Percentiles rank a stretch among this genome's conserved stretches.
These are phyloP conservation scores for Fusarium pseudoanthophilum DNA, from an alignment of 2,329 filamentous ascomycete species.

Conservation along the genomic window DNA sequence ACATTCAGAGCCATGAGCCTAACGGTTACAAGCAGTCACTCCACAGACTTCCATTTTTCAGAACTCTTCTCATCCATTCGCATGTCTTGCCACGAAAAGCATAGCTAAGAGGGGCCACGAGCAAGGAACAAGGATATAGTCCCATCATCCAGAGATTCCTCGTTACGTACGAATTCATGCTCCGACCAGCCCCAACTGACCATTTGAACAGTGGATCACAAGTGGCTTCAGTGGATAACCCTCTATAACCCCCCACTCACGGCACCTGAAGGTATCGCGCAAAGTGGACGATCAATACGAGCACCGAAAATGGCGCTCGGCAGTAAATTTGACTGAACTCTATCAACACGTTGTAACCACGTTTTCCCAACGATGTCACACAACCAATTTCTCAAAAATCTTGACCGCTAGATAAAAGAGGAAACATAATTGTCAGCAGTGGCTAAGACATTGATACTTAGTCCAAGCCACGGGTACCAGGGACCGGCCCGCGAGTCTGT, in stretches of 20 bases:
- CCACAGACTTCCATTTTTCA: not conserved
- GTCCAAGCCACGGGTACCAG: not conserved
- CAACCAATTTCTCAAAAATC: not conserved
- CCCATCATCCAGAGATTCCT: no score
- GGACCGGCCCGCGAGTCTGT: conserved; percentile 12
- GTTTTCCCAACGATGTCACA: not conserved
- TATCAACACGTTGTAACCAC: not conserved
- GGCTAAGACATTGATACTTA: not conserved
- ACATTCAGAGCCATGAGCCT: not conserved
- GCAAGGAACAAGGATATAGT: not conserved
- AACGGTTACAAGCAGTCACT: not conserved
- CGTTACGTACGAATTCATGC: not conserved
- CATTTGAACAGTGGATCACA: not conserved
- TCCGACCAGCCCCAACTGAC: not conserved
- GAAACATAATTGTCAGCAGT: not conserved
- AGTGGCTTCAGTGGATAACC: not conserved
- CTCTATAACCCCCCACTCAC: not conserved
- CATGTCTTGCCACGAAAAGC: not conserved
- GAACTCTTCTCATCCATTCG: not conserved
- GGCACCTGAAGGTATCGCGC: not conserved
- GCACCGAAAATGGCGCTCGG: not conserved
- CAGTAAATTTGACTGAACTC: not conserved
- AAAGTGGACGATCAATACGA: not conserved
- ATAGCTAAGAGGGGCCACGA: not conserved
- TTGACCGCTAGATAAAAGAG: not conserved